These are phyloP conservation scores for Fusarium citri DNA, from an alignment of 2,329 filamentous ascomycete species.

Conservation along the genomic window DNA sequence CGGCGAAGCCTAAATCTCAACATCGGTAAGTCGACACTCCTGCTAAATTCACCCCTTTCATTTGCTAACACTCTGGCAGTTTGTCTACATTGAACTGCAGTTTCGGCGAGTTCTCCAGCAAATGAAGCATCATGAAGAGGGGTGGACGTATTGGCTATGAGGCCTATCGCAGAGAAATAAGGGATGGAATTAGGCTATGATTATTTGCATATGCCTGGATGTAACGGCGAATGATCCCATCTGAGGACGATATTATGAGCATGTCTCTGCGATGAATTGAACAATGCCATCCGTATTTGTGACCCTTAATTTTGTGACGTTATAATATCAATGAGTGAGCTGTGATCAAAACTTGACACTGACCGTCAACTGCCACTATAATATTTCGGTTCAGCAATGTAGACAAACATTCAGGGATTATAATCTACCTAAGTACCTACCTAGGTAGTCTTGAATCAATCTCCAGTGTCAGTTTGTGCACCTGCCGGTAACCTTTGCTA, in stretches of 20 bases:
- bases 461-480: background rate
- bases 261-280: slow-evolving; percentile 32
- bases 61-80: background rate
- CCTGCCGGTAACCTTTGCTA: background rate
- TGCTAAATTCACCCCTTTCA: background rate
- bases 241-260: slow-evolving; percentile 30
- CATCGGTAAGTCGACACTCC: slow-evolving; percentile 7
- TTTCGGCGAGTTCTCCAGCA: background rate
- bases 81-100: background rate
- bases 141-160: slow-evolving; percentile 1
- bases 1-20: slow-evolving; percentile 17
- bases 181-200: slow-evolving; percentile 21
- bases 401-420: background rate
- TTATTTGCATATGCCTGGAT: slow-evolving; percentile 24
- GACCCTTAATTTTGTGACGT: background rate
- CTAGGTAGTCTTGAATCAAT: background rate
- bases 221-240: slow-evolving; percentile 15
- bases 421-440: background rate
- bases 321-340: background rate
- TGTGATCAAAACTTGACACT: background rate
- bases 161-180: slow-evolving; percentile 22
- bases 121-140: background rate
- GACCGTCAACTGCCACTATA: background rate
- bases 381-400: background rate
- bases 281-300: background rate